Conservation (phyloP, 2,329 filamentous ascomycete genomes). For the Penicillium sumatraense region DNA sequence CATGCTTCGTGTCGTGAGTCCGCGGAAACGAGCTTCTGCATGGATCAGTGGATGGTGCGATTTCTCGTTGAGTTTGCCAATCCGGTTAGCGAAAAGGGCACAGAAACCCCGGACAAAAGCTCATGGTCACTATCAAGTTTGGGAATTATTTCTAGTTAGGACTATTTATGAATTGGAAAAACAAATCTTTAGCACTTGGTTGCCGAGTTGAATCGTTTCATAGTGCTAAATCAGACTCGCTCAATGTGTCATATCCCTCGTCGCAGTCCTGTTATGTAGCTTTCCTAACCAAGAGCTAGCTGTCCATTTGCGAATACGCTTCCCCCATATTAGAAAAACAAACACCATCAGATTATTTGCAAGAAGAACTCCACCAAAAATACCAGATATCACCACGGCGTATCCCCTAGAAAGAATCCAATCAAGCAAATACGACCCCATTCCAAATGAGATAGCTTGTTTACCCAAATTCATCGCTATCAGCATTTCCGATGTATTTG, state of each 20-base stretch:
- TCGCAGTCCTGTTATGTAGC: slow-evolving; percentile 30
- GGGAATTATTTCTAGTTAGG: not conserved
- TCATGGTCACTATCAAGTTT: slow-evolving; percentile 1
- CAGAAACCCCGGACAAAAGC: not conserved
- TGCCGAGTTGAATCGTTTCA: not conserved
- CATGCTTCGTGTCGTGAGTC: slow-evolving; percentile 47
- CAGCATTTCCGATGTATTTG: slow-evolving; percentile 66
- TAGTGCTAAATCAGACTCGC: too few relatives aligned
- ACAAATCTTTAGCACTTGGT: not conserved
- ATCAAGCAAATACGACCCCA: slow-evolving; percentile 56
- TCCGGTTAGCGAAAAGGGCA: slow-evolving; percentile 13
- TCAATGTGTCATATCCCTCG: slow-evolving; percentile 28
- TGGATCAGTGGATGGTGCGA: slow-evolving; percentile 50
- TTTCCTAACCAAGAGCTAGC: slow-evolving; percentile 54
- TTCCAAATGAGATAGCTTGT: slow-evolving; percentile 60
- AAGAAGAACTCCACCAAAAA: slow-evolving; percentile 55
- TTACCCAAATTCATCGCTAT: slow-evolving; percentile 65
- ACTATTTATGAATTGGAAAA: not conserved
- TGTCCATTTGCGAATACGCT: slow-evolving; percentile 54
- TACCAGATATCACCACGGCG: slow-evolving; percentile 56
- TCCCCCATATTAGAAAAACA: slow-evolving; percentile 58
- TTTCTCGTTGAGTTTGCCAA: slow-evolving; percentile 33
- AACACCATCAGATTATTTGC: slow-evolving; percentile 56
- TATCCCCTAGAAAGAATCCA: slow-evolving; percentile 58
- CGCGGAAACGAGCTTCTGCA: slow-evolving; percentile 43